Conservation (phyloP, 1,284 basidiomycete species). For the Phaffia rhodozyma region DNA sequence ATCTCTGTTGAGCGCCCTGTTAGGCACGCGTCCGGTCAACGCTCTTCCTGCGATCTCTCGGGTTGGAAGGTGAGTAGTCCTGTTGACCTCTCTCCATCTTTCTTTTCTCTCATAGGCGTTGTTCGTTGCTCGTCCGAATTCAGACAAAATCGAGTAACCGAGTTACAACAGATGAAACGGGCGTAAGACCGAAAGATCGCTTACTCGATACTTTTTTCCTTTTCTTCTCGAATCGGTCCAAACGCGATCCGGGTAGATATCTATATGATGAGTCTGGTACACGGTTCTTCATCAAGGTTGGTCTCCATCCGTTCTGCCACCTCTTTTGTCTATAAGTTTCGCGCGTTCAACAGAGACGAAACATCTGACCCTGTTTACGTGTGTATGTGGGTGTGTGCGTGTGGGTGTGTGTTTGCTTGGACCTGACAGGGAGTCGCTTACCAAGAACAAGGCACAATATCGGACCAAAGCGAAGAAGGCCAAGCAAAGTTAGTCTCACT, state of each 20-base stretch:
- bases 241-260: constrained; percentile 44
- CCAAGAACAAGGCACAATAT: constrained; percentile 60
- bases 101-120: not conserved
- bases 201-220: not conserved
- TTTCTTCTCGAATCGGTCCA: constrained; percentile 36
- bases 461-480: constrained; percentile 40
- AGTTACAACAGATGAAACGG: too few species aligned
- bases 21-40: too few species aligned
- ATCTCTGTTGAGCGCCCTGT: too few species aligned
- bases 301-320: constrained; percentile 13
- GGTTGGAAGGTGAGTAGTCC: constrained; percentile 3
- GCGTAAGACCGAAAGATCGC: not conserved
- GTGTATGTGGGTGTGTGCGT: not conserved
- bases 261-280: constrained; percentile 58
- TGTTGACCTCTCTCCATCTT: not conserved
- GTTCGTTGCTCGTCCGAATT: too few species aligned
- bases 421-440: constrained; percentile 59
- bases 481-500: constrained; percentile 32
- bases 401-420: not conserved
- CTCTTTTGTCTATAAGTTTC: not conserved
- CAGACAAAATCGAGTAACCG: too few species aligned
- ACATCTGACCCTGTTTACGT: not conserved
- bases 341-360: too few species aligned
- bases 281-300: constrained; percentile 70
- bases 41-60: constrained; percentile 11